Evolutionary conservation across 106 monocot genomes (phyloP).

Genomic region (Apostasia ramifera): DNA sequence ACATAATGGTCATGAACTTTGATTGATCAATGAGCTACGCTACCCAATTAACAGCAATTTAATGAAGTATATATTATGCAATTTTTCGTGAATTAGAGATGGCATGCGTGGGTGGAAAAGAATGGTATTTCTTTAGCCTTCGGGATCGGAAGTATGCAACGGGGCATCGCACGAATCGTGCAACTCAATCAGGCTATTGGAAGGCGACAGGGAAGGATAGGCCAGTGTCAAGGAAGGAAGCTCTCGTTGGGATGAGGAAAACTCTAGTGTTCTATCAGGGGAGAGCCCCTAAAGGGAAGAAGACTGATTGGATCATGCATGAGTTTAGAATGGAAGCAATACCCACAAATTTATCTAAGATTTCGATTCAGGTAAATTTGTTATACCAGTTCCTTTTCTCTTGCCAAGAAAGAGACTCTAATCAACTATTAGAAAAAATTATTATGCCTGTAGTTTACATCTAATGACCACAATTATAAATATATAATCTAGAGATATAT

Average conservation of each 20-base stretch:
- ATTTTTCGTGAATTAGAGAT: neutral
- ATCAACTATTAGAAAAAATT: no score
- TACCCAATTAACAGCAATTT: no score
- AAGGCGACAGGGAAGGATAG: conserved; percentile 40
- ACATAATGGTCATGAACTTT: no score
- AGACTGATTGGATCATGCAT: conserved; percentile 45
- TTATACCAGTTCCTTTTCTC: neutral
- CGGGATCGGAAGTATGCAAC: conserved; percentile 35
- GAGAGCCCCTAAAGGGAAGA: conserved; percentile 41
- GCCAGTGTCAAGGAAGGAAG: conserved; percentile 1
- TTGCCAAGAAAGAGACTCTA: no score
- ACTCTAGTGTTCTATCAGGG: conserved; percentile 35
- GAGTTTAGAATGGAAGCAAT: conserved; percentile 20
- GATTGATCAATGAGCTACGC: no score
- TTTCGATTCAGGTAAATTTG: conserved; percentile 11
- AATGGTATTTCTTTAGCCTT: conserved; percentile 36
- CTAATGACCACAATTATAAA: no score
- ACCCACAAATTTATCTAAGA: neutral
- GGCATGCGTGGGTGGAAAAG: conserved; percentile 25
- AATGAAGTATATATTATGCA: no score
- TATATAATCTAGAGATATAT: no score
- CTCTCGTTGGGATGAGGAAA: conserved; percentile 27
- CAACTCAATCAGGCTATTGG: conserved; percentile 35
- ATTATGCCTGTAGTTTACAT: no score
- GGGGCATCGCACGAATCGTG: conserved; percentile 29